Evolutionary conservation across 1,284 basidiomycete genomes (phyloP).

Genomic region (Ganoderma leucocontextum): DNA sequence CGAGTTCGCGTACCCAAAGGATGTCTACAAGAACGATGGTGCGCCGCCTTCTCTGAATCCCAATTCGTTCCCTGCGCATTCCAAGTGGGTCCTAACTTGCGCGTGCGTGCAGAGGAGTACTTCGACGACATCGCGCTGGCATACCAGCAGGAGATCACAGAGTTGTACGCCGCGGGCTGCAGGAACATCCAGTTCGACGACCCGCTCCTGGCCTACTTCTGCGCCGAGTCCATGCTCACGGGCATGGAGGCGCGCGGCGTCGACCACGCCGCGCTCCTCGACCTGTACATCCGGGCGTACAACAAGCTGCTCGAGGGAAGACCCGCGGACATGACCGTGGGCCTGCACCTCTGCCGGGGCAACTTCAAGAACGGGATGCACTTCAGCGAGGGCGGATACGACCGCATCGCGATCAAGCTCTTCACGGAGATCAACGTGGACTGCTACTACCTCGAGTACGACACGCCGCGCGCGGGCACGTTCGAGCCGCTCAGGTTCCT

Average conservation of each 20-base stretch:
- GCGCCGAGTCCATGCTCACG: slow-evolving; percentile 64
- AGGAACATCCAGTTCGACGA: slow-evolving; percentile 81
- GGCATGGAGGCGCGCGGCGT: slow-evolving; percentile 69
- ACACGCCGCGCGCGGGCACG: slow-evolving; percentile 75
- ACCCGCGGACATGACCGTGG: slow-evolving; percentile 70
- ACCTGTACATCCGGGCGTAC: slow-evolving; percentile 76
- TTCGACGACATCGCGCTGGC: slow-evolving; percentile 77
- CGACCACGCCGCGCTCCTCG: slow-evolving; percentile 69
- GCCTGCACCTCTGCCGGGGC: slow-evolving; percentile 82
- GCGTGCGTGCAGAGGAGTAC: slow-evolving; percentile 62
- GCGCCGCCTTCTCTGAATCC: slow-evolving; percentile 21
- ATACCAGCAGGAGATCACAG: slow-evolving; percentile 76
- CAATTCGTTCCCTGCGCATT: background rate
- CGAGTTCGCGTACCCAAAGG: slow-evolving; percentile 64
- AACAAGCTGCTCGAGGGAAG: slow-evolving; percentile 69
- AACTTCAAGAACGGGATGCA: slow-evolving; percentile 77
- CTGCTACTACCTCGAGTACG: slow-evolving; percentile 83
- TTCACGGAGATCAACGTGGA: slow-evolving; percentile 81
- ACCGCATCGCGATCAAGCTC: slow-evolving; percentile 76
- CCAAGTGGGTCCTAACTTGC: slow-evolving; percentile 3
- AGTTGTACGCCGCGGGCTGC: slow-evolving; percentile 78
- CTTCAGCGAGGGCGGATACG: slow-evolving; percentile 80
- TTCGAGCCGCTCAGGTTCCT: slow-evolving; percentile 75
- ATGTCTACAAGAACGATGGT: slow-evolving; percentile 71
- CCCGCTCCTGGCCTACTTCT: slow-evolving; percentile 75